Percentiles rank a stretch among this genome's conserved stretches.
Conservation (phyloP, 2,329 filamentous ascomycete species). For the Cladosporium cucumerinum region DNA sequence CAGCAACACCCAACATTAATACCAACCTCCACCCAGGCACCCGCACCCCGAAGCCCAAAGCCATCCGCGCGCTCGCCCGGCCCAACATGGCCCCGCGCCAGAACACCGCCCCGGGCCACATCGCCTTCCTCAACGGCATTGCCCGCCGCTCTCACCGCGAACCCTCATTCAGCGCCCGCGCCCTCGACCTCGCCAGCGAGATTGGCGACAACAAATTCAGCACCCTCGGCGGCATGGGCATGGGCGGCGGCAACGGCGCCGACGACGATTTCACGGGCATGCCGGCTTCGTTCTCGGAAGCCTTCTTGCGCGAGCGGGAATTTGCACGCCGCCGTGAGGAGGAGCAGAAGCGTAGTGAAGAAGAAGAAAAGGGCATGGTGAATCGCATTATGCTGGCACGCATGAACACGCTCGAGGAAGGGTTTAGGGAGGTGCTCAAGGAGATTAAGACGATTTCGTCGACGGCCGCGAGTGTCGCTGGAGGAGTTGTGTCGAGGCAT, state of each 20-base stretch:
- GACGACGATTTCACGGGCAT: conserved; percentile 20
- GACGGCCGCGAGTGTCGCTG: conserved; percentile 14
- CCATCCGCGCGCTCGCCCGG: conserved; percentile 26
- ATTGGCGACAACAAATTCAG: conserved; percentile 60
- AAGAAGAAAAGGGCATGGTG: conserved; percentile 67
- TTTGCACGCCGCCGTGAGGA: conserved; percentile 44
- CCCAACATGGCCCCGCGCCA: conserved; percentile 19
- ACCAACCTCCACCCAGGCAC: background rate
- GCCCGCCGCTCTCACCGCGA: conserved; percentile 38
- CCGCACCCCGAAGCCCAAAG: conserved; percentile 46
- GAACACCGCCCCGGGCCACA: conserved; percentile 26
- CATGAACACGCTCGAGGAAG: conserved; percentile 91
- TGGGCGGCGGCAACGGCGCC: conserved; percentile 44
- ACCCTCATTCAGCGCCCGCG: conserved; percentile 62
- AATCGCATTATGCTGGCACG: conserved; percentile 76
- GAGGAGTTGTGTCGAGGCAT: conserved; percentile 14
- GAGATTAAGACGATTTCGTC: conserved; percentile 35
- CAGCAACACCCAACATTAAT: conserved; percentile 33
- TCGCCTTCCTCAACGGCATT: conserved; percentile 27
- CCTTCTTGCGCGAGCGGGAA: conserved; percentile 54
- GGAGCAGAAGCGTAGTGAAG: conserved; percentile 37
- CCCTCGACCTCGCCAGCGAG: conserved; percentile 70
- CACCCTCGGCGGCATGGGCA: conserved; percentile 60
- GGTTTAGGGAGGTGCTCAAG: conserved; percentile 66
- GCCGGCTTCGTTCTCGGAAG: conserved; percentile 37